Percentiles rank a stretch among this genome's conserved stretches.
These are phyloP conservation scores for Epichloe sp. DNA, from an alignment of 2,329 filamentous ascomycete genomes.

Conservation along the genomic window DNA sequence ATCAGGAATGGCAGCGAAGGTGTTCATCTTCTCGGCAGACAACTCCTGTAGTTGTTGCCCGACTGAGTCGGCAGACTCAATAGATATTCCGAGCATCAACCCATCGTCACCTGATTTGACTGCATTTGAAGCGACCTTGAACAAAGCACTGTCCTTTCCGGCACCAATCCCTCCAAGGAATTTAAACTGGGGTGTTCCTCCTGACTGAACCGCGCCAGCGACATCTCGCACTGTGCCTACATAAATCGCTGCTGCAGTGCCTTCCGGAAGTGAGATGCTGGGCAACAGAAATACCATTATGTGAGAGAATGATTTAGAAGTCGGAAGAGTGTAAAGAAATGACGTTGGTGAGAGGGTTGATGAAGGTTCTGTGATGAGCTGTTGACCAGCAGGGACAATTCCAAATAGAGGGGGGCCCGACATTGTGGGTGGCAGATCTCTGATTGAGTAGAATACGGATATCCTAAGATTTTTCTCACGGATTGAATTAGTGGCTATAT, in stretches of 20 bases:
- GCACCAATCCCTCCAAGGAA: constrained; percentile 83
- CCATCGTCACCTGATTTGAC: constrained; percentile 22
- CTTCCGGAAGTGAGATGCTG: constrained; percentile 55
- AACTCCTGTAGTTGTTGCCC: constrained; percentile 53
- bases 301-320: constrained; percentile 54
- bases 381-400: constrained; percentile 46
- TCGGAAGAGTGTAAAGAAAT: constrained; percentile 40
- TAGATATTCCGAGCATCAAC: constrained; percentile 68
- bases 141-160: constrained; percentile 85
- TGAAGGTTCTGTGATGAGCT: constrained; percentile 40
- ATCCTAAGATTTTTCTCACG: not conserved
- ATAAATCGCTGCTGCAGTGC: constrained; percentile 81
- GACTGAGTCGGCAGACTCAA: constrained; percentile 66
- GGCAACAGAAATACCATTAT: constrained; percentile 84
- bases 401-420: constrained; percentile 39
- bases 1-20: not conserved
- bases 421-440: constrained; percentile 16
- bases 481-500: not conserved
- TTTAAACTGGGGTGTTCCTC: constrained; percentile 48
- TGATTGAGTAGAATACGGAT: not conserved
- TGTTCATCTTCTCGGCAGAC: constrained; percentile 18
- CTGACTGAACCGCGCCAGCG: constrained; percentile 24
- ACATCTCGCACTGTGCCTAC: constrained; percentile 43
- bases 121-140: constrained; percentile 47
- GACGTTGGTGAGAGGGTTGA: constrained; percentile 39